Conservation (phyloP, 495 filamentous ascomycete genomes). For the Daldinia grandis region DNA sequence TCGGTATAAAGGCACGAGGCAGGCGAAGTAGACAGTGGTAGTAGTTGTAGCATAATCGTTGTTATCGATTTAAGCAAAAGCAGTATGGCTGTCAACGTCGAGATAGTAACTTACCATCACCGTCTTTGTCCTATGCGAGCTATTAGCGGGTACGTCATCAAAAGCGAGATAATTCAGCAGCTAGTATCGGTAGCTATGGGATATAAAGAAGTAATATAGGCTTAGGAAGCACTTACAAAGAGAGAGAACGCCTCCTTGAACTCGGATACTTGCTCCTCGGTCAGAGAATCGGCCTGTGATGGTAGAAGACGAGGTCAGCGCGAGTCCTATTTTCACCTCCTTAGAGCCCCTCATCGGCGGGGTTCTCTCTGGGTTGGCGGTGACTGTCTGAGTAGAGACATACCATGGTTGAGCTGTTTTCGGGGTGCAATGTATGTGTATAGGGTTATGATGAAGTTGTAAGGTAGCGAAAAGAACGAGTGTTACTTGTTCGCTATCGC, state of each 20-base stretch:
- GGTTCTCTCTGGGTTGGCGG: slow-evolving; percentile 34
- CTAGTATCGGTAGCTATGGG: background rate
- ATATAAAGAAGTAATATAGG: background rate
- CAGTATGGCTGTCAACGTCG: background rate
- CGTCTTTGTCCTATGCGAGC: slow-evolving; percentile 90
- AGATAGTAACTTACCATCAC: slow-evolving; percentile 84
- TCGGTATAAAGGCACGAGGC: background rate
- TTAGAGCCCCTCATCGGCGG: slow-evolving; percentile 42
- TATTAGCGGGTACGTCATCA: slow-evolving; percentile 43
- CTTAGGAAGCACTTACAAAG: slow-evolving; percentile 76
- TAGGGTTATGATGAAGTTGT: background rate
- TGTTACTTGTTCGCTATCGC: slow-evolving; percentile 30
- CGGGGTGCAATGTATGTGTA: slow-evolving; percentile 6
- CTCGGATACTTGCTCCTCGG: slow-evolving; percentile 99
- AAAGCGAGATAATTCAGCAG: background rate
- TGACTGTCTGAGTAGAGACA: slow-evolving; percentile 25
- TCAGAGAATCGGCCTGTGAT: slow-evolving; percentile 85
- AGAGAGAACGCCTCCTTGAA: slow-evolving; percentile 99
- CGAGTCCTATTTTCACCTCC: slow-evolving; percentile 33
- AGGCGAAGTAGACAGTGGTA: slow-evolving; percentile 1
- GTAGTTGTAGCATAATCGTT: slow-evolving; percentile 1
- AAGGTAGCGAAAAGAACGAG: slow-evolving; percentile 28
- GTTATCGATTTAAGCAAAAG: slow-evolving; percentile 11
- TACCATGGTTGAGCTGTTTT: slow-evolving; percentile 35
- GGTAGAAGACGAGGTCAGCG: slow-evolving; percentile 38